Evolutionary conservation across 2,329 filamentous ascomycete species (phyloP), one percentile per base, ranked within the genome.

Genomic region (Apiospora koreana): DNA sequence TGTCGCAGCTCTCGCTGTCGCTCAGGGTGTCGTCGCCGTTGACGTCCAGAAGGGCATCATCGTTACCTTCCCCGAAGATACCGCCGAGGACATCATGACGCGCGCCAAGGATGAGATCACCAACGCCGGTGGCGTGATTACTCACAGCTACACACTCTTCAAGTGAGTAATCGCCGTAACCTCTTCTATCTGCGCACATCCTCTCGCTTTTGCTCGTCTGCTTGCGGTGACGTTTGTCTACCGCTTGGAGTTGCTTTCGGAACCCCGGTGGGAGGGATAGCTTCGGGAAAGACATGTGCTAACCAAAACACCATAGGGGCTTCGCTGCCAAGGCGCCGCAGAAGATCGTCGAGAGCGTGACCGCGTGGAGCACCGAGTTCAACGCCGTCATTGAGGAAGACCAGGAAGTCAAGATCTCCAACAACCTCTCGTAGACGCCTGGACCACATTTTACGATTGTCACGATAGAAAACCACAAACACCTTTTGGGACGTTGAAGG

Each of bases 331-430:
- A 92, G 73, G 91, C 92, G 43, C 90, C 94, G 1, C 88, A 89
- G 70, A 89, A 90, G 75, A 87, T 90, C 25, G 85, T 97, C 69
- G 86, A 93, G 71, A 86, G 86, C 6, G 87, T 97, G 41, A 87
- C 91, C 75, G 83, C 88, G 1, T 85, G 90, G 71, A 83, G 84
- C 69, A 79, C 82, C 42, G 80, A 86, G 71, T 91, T 90, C 81
- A 83, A 88, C 68, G 89, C 91, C 1, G 80, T 86, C 41, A 89
- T 98, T 73, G 94, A 97, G 81, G 90, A 95, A 76, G 94, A 97
- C 77, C 84, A 92, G 77, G 82, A 91, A 35, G 87, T 96, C 67
- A 85, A 88, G 16, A 84, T 85, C 70, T 72, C 73, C 73, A 50
- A 64, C 62, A 62, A 68, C 74, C 54, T 62, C 54, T 62, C 54